Conservation (phyloP, 768 basidiomycete species). For the Tephrocybe sp. region DNA sequence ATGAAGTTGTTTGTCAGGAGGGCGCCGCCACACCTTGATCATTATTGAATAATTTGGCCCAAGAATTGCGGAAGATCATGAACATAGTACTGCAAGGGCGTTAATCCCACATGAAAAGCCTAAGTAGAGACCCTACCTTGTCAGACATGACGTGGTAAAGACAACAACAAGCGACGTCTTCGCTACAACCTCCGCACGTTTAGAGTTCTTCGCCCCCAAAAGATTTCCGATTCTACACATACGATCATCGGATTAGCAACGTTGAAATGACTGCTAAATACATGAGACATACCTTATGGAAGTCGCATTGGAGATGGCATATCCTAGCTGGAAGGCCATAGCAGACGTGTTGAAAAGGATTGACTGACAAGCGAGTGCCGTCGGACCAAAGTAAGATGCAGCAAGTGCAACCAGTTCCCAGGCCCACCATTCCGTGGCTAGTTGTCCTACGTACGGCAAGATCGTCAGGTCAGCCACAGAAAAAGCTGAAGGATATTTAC, state of each 20-base stretch:
- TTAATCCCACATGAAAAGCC: no score
- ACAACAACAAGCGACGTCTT: slow-evolving; percentile 5
- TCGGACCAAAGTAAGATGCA: slow-evolving; percentile 38
- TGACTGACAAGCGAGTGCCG: not conserved
- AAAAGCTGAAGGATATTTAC: slow-evolving; percentile 26
- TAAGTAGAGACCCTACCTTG: not conserved
- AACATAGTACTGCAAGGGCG: slow-evolving; percentile 1
- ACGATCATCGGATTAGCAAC: not conserved
- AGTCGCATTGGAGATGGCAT: slow-evolving; percentile 2
- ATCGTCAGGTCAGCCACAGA: not conserved
- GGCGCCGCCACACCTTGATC: not conserved
- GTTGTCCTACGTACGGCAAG: slow-evolving; percentile 48
- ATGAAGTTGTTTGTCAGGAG: not conserved
- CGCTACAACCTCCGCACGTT: slow-evolving; percentile 1
- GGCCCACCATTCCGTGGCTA: slow-evolving; percentile 93
- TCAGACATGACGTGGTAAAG: not conserved
- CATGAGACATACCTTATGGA: not conserved
- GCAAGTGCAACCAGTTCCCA: slow-evolving; percentile 80
- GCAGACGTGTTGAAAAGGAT: slow-evolving; percentile 2
- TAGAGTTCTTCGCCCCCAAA: slow-evolving; percentile 5
- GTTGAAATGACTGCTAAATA: not conserved
- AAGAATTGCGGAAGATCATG: slow-evolving; percentile 1
- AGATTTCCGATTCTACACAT: slow-evolving; percentile 6
- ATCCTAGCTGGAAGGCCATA: slow-evolving; percentile 2
- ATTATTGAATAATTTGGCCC: slow-evolving; percentile 8